A percentile compares a stretch with the other conserved stretches of the same genome.
Evolutionary conservation across 1,284 basidiomycete species (phyloP).

Genomic region (Schizophyllum amplum): DNA sequence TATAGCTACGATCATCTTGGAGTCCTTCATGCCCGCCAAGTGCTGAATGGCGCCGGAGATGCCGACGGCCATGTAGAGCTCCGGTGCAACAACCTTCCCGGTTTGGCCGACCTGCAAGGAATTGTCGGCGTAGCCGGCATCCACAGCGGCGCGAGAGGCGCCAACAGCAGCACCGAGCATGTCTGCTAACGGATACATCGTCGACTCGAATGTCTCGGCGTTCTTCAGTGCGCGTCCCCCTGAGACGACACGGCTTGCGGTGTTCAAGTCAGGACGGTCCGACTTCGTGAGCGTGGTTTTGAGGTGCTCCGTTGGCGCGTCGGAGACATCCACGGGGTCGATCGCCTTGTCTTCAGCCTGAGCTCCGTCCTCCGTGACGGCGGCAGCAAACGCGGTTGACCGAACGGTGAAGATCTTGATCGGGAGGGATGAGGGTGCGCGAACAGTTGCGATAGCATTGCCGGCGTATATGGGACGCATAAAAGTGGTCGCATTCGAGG

Average conservation of each 20-base stretch:
- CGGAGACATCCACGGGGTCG: conserved; percentile 57
- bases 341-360: conserved; percentile 57
- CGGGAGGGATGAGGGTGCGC: conserved; percentile 62
- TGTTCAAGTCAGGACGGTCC: conserved; percentile 88
- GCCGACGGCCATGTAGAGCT: conserved; percentile 93
- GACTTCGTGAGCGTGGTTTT: conserved; percentile 86
- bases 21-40: conserved; percentile 99
- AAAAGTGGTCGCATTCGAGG: conserved; percentile 72
- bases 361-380: conserved; percentile 40
- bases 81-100: conserved; percentile 92
- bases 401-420: conserved; percentile 96
- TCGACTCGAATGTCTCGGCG: conserved; percentile 84
- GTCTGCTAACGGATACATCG: conserved; percentile 91
- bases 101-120: conserved; percentile 98
- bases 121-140: conserved; percentile 98
- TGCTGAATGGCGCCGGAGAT: conserved; percentile 99
- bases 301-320: conserved; percentile 68
- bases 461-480: conserved; percentile 97
- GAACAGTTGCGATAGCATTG: conserved; percentile 93
- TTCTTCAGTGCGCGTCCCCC: conserved; percentile 96
- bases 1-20: conserved; percentile 95
- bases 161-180: conserved; percentile 92
- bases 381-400: conserved; percentile 87
- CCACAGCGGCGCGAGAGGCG: conserved; percentile 95
- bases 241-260: conserved; percentile 85